Conservation (phyloP, 345 rosid species). For the Salix caprea region DNA sequence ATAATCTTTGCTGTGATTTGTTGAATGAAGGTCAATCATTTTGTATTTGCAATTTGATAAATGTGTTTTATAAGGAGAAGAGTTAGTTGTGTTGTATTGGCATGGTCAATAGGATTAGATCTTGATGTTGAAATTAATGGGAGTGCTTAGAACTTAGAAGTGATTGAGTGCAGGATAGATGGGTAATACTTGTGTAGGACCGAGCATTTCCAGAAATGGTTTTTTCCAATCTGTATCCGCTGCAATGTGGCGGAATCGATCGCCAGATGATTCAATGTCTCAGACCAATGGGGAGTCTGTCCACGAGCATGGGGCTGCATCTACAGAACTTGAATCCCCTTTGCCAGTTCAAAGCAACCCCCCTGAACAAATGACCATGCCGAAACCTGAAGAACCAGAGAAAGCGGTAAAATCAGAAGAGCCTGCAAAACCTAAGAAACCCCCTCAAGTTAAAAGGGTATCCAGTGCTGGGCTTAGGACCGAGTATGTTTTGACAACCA, state of each 20-base stretch:
- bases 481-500: constrained; percentile 19
- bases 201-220: constrained; percentile 24
- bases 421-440: constrained; percentile 14
- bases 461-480: constrained; percentile 25
- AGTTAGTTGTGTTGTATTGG: constrained; percentile 14
- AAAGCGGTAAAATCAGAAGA: constrained; percentile 12
- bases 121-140: constrained; percentile 33
- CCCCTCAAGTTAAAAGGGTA: constrained; percentile 16
- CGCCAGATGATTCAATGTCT: constrained; percentile 19
- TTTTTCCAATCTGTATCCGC: constrained; percentile 24
- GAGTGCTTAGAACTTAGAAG: constrained; percentile 18
- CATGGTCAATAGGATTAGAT: constrained; percentile 23
- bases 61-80: not conserved
- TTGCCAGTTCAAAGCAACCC: constrained; percentile 63
- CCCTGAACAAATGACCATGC: constrained; percentile 61
- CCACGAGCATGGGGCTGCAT: constrained; percentile 30
- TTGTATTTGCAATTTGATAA: not conserved
- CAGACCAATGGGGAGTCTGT: constrained; percentile 30
- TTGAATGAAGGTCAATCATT: not conserved
- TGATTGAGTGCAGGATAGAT: constrained; percentile 16
- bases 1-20: not conserved
- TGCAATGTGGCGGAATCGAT: constrained; percentile 23
- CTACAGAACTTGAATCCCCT: constrained; percentile 43
- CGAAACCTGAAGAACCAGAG: constrained; percentile 18
- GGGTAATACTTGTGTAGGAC: constrained; percentile 33